A percentile compares a stretch with the other conserved stretches of the same genome.
phyloP scores from a whole-genome alignment of 352 stramenopile genomes.

The Phytophthora sansomeana region DNA sequence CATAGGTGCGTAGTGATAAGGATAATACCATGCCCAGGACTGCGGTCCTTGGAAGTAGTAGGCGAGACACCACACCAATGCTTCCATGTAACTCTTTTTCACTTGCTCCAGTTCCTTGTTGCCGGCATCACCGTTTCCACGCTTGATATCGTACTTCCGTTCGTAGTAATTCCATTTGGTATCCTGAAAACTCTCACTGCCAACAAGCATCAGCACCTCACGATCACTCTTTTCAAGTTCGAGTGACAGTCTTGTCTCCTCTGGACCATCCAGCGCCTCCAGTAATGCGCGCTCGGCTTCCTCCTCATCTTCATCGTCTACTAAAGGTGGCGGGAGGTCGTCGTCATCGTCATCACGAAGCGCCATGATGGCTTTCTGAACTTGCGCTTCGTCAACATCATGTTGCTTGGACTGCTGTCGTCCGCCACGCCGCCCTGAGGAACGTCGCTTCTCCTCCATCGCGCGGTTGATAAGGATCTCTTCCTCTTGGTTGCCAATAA shows the following conservation, averaged over 20 bases:
- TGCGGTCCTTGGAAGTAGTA: slow-evolving; percentile 94
- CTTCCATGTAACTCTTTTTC: slow-evolving; percentile 84
- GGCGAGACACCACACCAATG: slow-evolving; percentile 77
- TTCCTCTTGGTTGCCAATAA: slow-evolving; percentile 95
- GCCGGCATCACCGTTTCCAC: slow-evolving; percentile 60
- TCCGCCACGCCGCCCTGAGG: slow-evolving; percentile 38
- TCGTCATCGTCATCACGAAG: slow-evolving; percentile 56
- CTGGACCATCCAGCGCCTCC: slow-evolving; percentile 64
- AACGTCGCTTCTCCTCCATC: slow-evolving; percentile 59
- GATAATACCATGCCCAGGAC: slow-evolving; percentile 99
- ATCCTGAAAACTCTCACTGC: slow-evolving; percentile 79
- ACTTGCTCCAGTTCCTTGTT: slow-evolving; percentile 67
- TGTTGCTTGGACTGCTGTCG: slow-evolving; percentile 41
- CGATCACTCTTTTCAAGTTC: slow-evolving; percentile 50
- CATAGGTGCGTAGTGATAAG: slow-evolving; percentile 99
- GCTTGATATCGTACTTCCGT: slow-evolving; percentile 75
- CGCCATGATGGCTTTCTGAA: slow-evolving; percentile 56
- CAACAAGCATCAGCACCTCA: slow-evolving; percentile 64
- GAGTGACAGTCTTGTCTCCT: slow-evolving; percentile 53
- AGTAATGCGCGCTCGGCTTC: slow-evolving; percentile 63
- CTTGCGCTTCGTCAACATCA: slow-evolving; percentile 55
- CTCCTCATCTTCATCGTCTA: slow-evolving; percentile 63
- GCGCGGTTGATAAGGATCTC: slow-evolving; percentile 92
- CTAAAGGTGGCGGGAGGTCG: slow-evolving; percentile 37
- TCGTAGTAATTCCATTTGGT: slow-evolving; percentile 91